These are phyloP conservation scores for Vitis hybrid DNA, from an alignment of 177 flowering plant genomes.

Conservation along the genomic window DNA sequence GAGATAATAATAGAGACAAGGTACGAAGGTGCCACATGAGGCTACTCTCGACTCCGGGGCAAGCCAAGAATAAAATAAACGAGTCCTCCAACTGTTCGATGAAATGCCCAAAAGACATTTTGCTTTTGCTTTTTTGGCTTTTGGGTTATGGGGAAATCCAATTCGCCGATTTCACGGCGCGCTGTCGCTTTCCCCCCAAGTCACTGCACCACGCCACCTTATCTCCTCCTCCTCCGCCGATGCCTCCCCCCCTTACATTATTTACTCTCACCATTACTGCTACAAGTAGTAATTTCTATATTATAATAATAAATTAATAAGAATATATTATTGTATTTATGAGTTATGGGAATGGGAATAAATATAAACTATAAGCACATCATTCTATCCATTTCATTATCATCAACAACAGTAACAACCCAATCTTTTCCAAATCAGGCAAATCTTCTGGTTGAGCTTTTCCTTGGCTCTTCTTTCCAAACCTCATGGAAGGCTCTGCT, in stretches of 20 bases:
- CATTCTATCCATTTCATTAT: background rate
- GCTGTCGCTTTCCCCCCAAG: conserved; percentile 9
- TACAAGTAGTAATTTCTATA: too few species aligned
- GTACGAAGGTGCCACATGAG: too few species aligned
- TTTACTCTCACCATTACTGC: too few species aligned
- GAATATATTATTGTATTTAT: too few species aligned
- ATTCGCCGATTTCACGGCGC: conserved; percentile 21
- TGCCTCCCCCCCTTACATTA: background rate
- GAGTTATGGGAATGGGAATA: too few species aligned
- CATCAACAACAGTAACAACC: background rate
- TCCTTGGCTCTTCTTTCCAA: conserved; percentile 8
- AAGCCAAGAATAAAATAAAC: background rate
- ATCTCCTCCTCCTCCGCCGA: conserved; percentile 13
- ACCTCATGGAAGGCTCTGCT: conserved; percentile 46
- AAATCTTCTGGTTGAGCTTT: background rate
- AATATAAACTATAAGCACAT: background rate
- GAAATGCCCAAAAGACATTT: conserved; percentile 5
- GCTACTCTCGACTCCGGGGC: too few species aligned
- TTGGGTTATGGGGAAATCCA: background rate
- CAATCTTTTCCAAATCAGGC: conserved; percentile 21
- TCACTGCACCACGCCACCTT: conserved; percentile 8
- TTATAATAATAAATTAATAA: too few species aligned
- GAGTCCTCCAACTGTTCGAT: conserved; percentile 6
- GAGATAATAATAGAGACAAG: too few species aligned
- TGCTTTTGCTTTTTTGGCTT: background rate